Evolutionary conservation across 768 basidiomycete species (phyloP), one percentile per base, ranked within the genome.

Genomic region (Podaxis carcinomalis): DNA sequence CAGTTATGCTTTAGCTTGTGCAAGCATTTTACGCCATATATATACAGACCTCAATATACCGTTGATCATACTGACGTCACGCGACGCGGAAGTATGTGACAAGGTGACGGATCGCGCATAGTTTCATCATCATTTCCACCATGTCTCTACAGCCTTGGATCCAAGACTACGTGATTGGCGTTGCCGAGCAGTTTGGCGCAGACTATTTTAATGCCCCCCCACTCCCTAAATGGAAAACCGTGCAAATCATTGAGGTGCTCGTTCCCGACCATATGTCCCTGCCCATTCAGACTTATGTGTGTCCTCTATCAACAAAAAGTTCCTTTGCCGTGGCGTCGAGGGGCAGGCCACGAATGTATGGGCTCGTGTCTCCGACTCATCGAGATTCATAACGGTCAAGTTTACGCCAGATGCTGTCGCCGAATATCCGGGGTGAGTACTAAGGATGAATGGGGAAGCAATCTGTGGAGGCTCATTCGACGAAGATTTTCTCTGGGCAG

Each of bases 361-460:
- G 89, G 88, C 82, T 0, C 72, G 74, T 49, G 69, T 85, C 13
- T 89, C 88, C 1, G 89, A 92, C 70, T 85, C 81, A 66, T 62
- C 73, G 1, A 66, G 80, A 60, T 64, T 63, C 13, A 72, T 89
- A 16, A 80, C 84, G 3, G 77, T 84, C 3, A 82, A 82, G 35
- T 82, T 91, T 66, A 81, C 77, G 40, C 76, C 73, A 64, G 74
- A 80, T 4, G 87, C 87, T 0, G 70, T 84, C 13, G 66, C 68
- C 32, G 67, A 72, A 16, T 88, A 79, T 66, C 71, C 72, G 42
- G 68, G 63, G 80, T 78, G 57, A 72, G 77, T 72, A 21, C 19
- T n/a, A 7, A 13, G 11, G 7, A 52, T 44, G 25, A 14, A 9
- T 27, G 49, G 25, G 36, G 50, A 37, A 28, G 5, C 13, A 14